Evolutionary conservation across 73 alveolate genomes (phyloP).

Genomic region (Paramecium biaurelia): DNA sequence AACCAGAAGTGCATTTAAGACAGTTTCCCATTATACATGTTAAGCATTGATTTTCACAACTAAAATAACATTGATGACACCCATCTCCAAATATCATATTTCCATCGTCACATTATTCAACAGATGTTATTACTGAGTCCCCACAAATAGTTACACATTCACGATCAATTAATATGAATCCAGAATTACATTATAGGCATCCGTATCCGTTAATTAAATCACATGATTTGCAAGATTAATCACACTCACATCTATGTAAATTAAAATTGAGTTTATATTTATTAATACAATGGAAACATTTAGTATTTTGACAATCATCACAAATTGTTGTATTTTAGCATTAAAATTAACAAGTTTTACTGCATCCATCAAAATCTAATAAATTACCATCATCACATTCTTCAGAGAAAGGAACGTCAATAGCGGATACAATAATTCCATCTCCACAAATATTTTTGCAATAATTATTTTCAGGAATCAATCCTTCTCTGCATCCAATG

Average conservation of each 20-base stretch:
- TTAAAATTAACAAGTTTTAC: not conserved
- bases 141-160: not conserved
- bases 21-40: not conserved
- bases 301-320: conserved; percentile 69
- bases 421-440: not conserved
- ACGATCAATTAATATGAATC: not conserved
- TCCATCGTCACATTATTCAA: not conserved
- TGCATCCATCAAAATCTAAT: not conserved
- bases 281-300: conserved; percentile 70
- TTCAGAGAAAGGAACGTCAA: not conserved
- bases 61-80: not conserved
- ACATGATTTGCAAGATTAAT: not conserved
- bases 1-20: not conserved
- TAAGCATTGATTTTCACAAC: not conserved
- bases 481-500: not conserved
- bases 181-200: not conserved
- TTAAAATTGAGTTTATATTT: not conserved
- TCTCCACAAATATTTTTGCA: not conserved
- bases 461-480: not conserved
- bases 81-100: not conserved
- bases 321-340: conserved; percentile 19
- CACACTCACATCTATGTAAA: not conserved
- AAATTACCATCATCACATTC: conserved; percentile 7
- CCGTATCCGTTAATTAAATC: not conserved
- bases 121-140: not conserved